Evolutionary conservation across 116 monocot species (phyloP).

Genomic region (Zostera marina): DNA sequence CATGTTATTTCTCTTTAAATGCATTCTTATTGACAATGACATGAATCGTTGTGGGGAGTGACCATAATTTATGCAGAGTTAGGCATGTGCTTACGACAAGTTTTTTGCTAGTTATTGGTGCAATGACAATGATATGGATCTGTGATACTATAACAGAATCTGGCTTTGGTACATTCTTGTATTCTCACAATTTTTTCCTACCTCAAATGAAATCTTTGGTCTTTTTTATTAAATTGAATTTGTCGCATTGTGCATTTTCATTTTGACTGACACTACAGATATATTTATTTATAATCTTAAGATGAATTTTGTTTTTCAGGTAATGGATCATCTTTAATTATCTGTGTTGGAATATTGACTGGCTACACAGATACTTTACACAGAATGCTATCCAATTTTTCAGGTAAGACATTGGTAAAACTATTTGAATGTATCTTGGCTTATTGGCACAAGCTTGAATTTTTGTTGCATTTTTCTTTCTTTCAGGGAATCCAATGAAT

Average conservation of each 20-base stretch:
- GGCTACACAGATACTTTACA: slow-evolving; percentile 86
- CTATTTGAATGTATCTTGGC: background rate
- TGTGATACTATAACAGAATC: slow-evolving; percentile 95
- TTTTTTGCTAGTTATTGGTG: slow-evolving; percentile 84
- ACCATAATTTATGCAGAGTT: slow-evolving; percentile 36
- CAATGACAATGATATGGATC: slow-evolving; percentile 95
- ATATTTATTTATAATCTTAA: background rate
- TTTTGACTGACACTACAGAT: background rate
- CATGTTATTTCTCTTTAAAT: too few relatives aligned
- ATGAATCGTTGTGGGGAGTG: too few relatives aligned
- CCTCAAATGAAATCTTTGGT: background rate
- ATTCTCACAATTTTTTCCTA: background rate
- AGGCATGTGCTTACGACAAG: slow-evolving; percentile 80
- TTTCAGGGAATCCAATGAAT: slow-evolving; percentile 40
- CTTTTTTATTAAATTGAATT: background rate
- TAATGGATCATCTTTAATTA: slow-evolving; percentile 92
- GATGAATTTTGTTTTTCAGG: slow-evolving; percentile 23
- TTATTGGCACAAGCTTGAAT: background rate
- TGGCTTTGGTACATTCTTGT: slow-evolving; percentile 71
- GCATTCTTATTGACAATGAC: too few relatives aligned
- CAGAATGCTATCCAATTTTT: slow-evolving; percentile 78
- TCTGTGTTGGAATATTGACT: slow-evolving; percentile 87
- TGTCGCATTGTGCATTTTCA: background rate
- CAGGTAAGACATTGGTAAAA: slow-evolving; percentile 30
- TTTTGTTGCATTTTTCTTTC: background rate